A percentile compares a stretch with the other conserved stretches of the same genome.
These are phyloP conservation scores for Phaeosphaeria sp. DNA, from an alignment of 2,329 filamentous ascomycete species.

Conservation along the genomic window DNA sequence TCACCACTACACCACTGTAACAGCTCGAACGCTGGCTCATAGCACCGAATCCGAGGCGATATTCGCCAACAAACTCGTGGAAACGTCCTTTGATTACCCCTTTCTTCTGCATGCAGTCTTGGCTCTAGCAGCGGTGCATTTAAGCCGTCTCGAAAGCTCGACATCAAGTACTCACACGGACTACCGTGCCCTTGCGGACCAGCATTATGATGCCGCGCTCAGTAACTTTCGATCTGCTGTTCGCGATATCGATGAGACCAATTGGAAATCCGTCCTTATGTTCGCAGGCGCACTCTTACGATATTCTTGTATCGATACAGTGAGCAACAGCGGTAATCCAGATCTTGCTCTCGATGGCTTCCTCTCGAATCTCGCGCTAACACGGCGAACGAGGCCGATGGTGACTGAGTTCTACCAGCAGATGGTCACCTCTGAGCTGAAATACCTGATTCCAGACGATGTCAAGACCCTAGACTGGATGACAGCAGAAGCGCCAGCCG, in stretches of 20 bases:
- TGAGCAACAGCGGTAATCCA: conserved; percentile 13
- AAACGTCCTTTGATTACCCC: conserved; percentile 50
- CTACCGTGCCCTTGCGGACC: conserved; percentile 26
- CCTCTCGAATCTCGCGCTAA: conserved; percentile 32
- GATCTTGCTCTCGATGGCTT: conserved; percentile 27
- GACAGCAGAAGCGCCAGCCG: conserved; percentile 16
- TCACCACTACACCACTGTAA: conserved; percentile 41
- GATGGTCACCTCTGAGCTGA: conserved; percentile 20
- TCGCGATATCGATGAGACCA: conserved; percentile 45
- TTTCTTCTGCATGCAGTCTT: conserved; percentile 55
- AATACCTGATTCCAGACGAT: conserved; percentile 28
- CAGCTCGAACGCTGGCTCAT: conserved; percentile 29
- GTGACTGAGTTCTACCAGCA: conserved; percentile 22
- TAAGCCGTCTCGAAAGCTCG: conserved; percentile 43
- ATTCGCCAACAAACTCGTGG: conserved; percentile 29
- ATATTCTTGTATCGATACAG: conserved; percentile 28
- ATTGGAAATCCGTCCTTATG: conserved; percentile 48
- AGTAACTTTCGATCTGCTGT: conserved; percentile 26
- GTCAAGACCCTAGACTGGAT: conserved; percentile 24
- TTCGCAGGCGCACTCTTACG: conserved; percentile 27
- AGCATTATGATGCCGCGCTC: conserved; percentile 30
- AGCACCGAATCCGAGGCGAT: conserved; percentile 26
- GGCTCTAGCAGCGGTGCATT: conserved; percentile 54
- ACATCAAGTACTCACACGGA: conserved; percentile 7
- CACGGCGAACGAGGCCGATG: conserved; percentile 33